phyloP scores from a whole-genome alignment of 495 filamentous ascomycete genomes.

The Astrothelium subdiscretum region DNA sequence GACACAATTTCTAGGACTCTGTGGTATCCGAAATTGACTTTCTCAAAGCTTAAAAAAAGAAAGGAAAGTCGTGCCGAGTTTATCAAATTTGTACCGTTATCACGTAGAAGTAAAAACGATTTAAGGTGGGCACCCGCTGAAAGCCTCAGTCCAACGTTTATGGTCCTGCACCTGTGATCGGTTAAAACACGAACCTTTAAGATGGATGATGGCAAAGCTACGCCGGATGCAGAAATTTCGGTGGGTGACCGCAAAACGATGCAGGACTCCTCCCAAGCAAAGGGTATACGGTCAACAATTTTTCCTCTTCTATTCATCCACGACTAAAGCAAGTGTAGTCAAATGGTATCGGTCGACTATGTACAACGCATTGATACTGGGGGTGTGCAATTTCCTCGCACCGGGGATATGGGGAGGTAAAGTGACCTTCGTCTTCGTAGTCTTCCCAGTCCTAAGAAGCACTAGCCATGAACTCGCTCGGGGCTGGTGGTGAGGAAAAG shows the following conservation, averaged over 20 bases:
- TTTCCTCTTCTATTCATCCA: background rate
- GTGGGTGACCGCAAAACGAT: background rate
- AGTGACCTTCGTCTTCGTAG: too few species aligned
- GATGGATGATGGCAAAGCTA: background rate
- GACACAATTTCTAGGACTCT: too few species aligned
- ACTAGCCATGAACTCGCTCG: conserved; percentile 53
- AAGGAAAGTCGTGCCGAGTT: too few species aligned
- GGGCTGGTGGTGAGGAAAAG: conserved; percentile 50
- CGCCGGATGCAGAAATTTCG: background rate
- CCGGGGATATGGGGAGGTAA: conserved; percentile 49
- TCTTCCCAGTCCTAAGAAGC: background rate
- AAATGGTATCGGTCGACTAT: conserved; percentile 55
- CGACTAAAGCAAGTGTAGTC: conserved; percentile 23
- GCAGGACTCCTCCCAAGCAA: background rate
- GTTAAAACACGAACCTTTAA: background rate
- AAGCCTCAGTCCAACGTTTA: too few species aligned
- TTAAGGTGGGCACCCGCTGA: too few species aligned
- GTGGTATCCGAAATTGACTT: too few species aligned
- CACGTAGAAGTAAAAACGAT: too few species aligned
- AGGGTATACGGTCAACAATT: background rate
- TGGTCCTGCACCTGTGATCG: too few species aligned
- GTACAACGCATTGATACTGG: conserved; percentile 52
- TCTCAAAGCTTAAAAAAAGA: too few species aligned
- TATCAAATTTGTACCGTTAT: too few species aligned
- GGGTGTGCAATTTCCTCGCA: conserved; percentile 50